These are phyloP conservation scores for Kwoniella europaea DNA, from an alignment of 768 basidiomycete genomes.

Conservation along the genomic window DNA sequence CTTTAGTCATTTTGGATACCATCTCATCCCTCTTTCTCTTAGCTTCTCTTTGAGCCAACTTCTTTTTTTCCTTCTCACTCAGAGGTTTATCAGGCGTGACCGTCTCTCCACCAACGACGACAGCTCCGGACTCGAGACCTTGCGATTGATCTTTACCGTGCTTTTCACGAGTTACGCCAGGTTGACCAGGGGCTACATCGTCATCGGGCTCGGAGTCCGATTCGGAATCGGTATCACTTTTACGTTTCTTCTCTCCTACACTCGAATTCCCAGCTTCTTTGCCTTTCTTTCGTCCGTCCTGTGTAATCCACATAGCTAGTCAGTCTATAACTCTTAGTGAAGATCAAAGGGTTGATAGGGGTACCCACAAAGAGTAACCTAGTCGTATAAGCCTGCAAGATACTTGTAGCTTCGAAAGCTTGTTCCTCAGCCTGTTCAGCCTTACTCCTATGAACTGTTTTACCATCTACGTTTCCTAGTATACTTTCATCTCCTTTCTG, in stretches of 20 bases:
- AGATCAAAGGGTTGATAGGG: slow-evolving; percentile 9
- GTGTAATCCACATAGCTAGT: neutral
- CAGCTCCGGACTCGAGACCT: slow-evolving; percentile 42
- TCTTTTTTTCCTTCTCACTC: slow-evolving; percentile 53
- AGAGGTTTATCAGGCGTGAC: slow-evolving; percentile 35
- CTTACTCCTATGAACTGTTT: slow-evolving; percentile 57
- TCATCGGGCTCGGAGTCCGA: slow-evolving; percentile 49
- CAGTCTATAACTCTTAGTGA: neutral
- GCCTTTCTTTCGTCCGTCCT: slow-evolving; percentile 54
- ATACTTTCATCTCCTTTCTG: slow-evolving; percentile 58
- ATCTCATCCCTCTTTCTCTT: slow-evolving; percentile 59
- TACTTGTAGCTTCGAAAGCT: slow-evolving; percentile 58
- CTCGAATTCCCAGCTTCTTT: slow-evolving; percentile 55
- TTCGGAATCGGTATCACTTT: slow-evolving; percentile 27
- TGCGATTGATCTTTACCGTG: slow-evolving; percentile 22
- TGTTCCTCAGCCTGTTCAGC: slow-evolving; percentile 60
- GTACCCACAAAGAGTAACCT: slow-evolving; percentile 44
- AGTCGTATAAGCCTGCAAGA: slow-evolving; percentile 45
- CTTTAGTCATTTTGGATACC: slow-evolving; percentile 58
- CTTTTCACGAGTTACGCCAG: slow-evolving; percentile 6
- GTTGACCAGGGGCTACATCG: slow-evolving; percentile 23
- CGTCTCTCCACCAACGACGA: slow-evolving; percentile 42
- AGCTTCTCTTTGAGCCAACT: slow-evolving; percentile 49
- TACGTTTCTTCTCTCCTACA: slow-evolving; percentile 51
- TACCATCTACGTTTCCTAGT: slow-evolving; percentile 54